Evolutionary conservation across 2,329 filamentous ascomycete genomes (phyloP).

Genomic region (Xenoacremonium recifei): DNA sequence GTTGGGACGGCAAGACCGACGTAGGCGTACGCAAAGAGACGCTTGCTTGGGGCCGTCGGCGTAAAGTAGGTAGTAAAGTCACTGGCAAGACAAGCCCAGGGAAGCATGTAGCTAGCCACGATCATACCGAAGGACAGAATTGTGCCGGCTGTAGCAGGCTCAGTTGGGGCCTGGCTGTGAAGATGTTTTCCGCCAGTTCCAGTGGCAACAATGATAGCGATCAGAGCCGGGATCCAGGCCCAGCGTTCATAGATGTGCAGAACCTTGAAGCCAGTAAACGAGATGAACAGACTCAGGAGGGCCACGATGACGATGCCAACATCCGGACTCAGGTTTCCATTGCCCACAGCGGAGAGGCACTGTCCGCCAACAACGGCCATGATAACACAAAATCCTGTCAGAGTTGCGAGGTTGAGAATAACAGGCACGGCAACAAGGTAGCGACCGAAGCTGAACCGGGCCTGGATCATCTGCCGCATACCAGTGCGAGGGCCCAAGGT

Average conservation of each 20-base stretch:
- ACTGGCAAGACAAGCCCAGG: constrained; percentile 41
- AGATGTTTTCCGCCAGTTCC: constrained; percentile 33
- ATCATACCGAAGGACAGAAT: not conserved
- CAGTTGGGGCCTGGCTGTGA: not conserved
- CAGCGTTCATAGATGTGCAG: not conserved
- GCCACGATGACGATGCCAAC: not conserved
- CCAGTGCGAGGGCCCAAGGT: constrained; percentile 43
- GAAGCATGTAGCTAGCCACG: constrained; percentile 14
- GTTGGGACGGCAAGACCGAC: constrained; percentile 4
- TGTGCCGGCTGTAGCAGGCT: not conserved
- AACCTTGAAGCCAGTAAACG: not conserved
- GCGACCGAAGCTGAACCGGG: constrained; percentile 33
- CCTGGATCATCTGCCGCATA: constrained; percentile 46
- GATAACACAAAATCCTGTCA: not conserved
- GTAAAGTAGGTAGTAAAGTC: not conserved
- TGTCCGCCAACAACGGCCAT: not conserved
- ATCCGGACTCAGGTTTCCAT: not conserved
- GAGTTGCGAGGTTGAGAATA: not conserved
- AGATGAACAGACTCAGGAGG: not conserved
- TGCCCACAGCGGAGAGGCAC: not conserved
- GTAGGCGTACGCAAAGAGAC: not conserved
- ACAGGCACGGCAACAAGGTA: constrained; percentile 19
- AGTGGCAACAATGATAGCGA: constrained; percentile 38
- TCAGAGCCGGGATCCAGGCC: constrained; percentile 40
- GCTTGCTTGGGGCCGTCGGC: not conserved